Evolutionary conservation across 768 basidiomycete species (phyloP).

Genomic region (Fibroporia radiculosa): DNA sequence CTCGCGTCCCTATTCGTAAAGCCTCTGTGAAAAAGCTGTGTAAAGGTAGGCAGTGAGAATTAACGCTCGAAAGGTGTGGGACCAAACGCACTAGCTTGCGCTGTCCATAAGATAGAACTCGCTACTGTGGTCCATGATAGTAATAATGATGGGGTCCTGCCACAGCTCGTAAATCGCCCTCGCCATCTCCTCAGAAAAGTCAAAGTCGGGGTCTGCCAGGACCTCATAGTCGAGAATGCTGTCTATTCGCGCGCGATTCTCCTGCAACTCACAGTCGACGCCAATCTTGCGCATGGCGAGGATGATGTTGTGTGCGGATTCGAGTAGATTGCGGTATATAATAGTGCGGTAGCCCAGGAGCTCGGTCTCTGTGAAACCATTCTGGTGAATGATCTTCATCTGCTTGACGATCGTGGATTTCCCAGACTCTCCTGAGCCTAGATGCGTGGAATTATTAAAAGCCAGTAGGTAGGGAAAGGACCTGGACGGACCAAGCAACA

Average conservation of each 20-base stretch:
- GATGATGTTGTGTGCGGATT: constrained; percentile 81
- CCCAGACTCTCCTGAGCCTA: constrained; percentile 92
- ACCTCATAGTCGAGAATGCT: constrained; percentile 54
- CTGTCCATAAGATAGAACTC: constrained; percentile 95
- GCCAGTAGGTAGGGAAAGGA: too few species aligned
- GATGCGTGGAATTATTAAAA: too few species aligned
- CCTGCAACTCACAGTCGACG: constrained; percentile 61
- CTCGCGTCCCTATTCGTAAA: constrained; percentile 69
- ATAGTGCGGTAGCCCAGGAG: constrained; percentile 68
- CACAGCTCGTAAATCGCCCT: constrained; percentile 61
- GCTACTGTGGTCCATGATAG: constrained; percentile 47
- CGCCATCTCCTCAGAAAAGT: constrained; percentile 58
- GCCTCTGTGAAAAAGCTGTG: constrained; percentile 81
- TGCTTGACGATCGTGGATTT: constrained; percentile 97
- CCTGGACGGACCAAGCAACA: constrained; percentile 75
- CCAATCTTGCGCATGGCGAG: constrained; percentile 82
- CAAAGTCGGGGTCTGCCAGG: constrained; percentile 33
- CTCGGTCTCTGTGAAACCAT: constrained; percentile 77
- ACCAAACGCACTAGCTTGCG: constrained; percentile 73
- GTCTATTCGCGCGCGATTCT: constrained; percentile 59
- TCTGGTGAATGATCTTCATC: constrained; percentile 98
- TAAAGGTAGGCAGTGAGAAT: not conserved
- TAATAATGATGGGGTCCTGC: constrained; percentile 53
- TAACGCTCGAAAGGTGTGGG: not conserved
- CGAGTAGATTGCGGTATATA: constrained; percentile 82